Evolutionary conservation across 2,329 filamentous ascomycete genomes (phyloP).

Genomic region (Stenocarpella maydis): DNA sequence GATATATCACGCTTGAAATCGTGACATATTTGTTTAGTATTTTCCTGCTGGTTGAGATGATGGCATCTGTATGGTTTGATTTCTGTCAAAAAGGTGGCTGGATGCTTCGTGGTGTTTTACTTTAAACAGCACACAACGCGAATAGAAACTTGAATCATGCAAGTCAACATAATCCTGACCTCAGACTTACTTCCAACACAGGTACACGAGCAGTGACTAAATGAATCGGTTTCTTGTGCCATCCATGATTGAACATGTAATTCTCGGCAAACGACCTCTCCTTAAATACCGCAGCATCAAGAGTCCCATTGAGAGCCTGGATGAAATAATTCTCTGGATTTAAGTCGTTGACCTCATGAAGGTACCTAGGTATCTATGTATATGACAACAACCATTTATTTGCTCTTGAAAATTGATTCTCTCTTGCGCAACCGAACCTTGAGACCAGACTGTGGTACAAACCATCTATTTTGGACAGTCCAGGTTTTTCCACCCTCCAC

Average conservation of each 20-base stretch:
- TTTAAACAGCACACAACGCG: background rate
- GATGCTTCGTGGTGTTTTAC: background rate
- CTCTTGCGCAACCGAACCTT: slow-evolving; percentile 1
- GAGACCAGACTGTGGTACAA: background rate
- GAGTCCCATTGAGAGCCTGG: too few relatives aligned
- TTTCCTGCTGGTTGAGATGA: too few relatives aligned
- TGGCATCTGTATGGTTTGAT: too few relatives aligned
- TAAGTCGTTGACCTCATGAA: background rate
- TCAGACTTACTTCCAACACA: too few relatives aligned
- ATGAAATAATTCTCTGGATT: background rate
- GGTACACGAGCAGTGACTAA: too few relatives aligned
- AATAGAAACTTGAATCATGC: background rate
- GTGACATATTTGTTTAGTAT: too few relatives aligned
- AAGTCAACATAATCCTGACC: background rate
- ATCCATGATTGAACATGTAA: background rate
- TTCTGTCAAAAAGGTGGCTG: too few relatives aligned
- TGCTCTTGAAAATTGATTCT: background rate
- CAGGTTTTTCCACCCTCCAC: background rate
- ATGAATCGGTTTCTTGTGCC: too few relatives aligned
- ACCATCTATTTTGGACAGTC: background rate
- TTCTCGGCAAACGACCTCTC: background rate
- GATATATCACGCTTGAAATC: too few relatives aligned
- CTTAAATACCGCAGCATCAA: too few relatives aligned
- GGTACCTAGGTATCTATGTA: too few relatives aligned
- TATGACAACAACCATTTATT: background rate